Evolutionary conservation across 306 rosid species (phyloP), one percentile per base, ranked within the genome.

Genomic region (Sindora glabra): DNA sequence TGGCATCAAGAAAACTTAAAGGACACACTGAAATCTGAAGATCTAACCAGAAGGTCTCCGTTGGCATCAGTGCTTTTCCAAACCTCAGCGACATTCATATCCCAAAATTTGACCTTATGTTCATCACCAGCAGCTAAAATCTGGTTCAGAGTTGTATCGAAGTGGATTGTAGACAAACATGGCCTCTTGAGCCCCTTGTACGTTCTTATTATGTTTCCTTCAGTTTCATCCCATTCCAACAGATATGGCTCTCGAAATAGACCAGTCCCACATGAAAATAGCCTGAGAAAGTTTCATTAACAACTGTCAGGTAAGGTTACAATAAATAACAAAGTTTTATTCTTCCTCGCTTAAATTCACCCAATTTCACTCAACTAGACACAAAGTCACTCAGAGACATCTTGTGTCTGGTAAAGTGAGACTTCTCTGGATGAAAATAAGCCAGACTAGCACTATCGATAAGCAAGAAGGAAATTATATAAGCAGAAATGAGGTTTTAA

Each of bases 121-220:
- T 77, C 70, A 53, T 81, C 78, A 17, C 83, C 83, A 47, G 56
- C 83, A 16, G 67, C 83, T 70, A 81, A 77, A 61, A 62, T 4
- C 16, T 12, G 73, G 19, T 72, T 55, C 22, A 52, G 33, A 4
- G 68, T 48, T 2, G 75, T 66, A 64, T 73, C 77, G 42, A 81
- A 81, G 0, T 62, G 59, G 49, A 77, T 56, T 3, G 68, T 15
- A 0, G 75, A 67, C 19, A 12, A 5, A 38, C 78, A 38, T 18
- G 37, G 69, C 15, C 56, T 68, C 41, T 55, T 27, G 22, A 81
- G 77, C 32, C 86, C 86, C 6, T 56, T 32, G 49, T 76, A 81
- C 2, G 6, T 18, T 56, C 69, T 73, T 59, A 66, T 73, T 29
- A 57, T 60, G 6, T 2, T 18, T 25, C 80, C 80, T 22, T 77